Evolutionary conservation across 768 basidiomycete genomes (phyloP).

Genomic region (Lentinula sp.): DNA sequence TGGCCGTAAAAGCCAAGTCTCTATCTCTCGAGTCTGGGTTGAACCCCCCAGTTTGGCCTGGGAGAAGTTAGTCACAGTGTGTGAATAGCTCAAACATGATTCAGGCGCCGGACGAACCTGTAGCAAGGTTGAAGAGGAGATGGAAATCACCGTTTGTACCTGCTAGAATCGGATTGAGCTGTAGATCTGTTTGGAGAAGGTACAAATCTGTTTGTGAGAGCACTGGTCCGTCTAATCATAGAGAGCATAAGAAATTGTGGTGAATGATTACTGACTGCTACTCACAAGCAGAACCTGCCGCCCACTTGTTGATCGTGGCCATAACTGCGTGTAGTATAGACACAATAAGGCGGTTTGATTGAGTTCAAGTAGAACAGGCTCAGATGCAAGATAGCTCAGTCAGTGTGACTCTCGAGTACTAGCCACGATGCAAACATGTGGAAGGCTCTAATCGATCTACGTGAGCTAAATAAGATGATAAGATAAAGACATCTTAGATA

Average conservation of each 20-base stretch:
- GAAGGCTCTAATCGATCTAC: neutral
- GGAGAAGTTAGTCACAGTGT: neutral
- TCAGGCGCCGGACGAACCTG: constrained; percentile 34
- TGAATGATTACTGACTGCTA: neutral
- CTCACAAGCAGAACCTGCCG: constrained; percentile 37
- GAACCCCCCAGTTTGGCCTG: constrained; percentile 59
- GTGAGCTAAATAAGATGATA: neutral
- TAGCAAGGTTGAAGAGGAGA: constrained; percentile 66
- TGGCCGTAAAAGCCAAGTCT: constrained; percentile 47
- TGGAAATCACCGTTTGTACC: constrained; percentile 43
- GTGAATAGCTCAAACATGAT: neutral
- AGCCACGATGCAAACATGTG: constrained; percentile 2
- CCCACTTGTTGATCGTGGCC: constrained; percentile 33
- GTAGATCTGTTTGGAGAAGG: constrained; percentile 61
- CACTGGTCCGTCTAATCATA: constrained; percentile 63
- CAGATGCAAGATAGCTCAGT: neutral
- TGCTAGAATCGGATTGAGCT: constrained; percentile 69
- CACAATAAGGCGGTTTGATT: neutral
- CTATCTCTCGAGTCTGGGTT: constrained; percentile 53
- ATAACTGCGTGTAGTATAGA: neutral
- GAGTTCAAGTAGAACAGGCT: neutral
- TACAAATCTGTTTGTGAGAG: constrained; percentile 79
- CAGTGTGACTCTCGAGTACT: neutral
- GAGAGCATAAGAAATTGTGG: neutral
- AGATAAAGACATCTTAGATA: neutral